Evolutionary conservation across 2,329 filamentous ascomycete species (phyloP), one percentile per base, ranked within the genome.

Genomic region (Claviceps quebecensis): DNA sequence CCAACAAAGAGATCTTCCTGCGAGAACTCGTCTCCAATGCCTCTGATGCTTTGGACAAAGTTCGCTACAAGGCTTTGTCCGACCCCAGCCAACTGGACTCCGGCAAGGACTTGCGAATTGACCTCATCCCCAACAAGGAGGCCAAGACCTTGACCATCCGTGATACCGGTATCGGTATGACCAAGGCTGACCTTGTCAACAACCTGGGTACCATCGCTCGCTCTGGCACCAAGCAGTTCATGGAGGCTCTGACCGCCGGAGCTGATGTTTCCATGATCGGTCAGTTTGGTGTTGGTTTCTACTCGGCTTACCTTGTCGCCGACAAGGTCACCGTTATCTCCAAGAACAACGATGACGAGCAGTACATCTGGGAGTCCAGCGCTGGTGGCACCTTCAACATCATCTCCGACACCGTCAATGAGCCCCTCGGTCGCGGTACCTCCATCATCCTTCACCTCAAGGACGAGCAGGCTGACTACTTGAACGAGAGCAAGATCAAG

Each of bases 261-360:
- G 93, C 93, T 69, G 93, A 98, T 74, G 93, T 98, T 62, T 97
- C 93, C 75, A 97, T 98, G 93, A 98, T 98, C 71, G 93, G 93
- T 68, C 93, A 98, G 78, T 98, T 98, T 72, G 93, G 93, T 94
- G 93, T 98, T 65, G 93, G 93, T 86, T 98, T 98, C 87, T 98
- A 98, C 84, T 97, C 93, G 56, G 93, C 93, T 68, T 98, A 98
- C 82, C 89, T 98, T 55, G 93, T 98, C 62, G 93, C 93, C 70
- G 93, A 98, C 80, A 83, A 83, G 65, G 93, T 98, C 63, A 89
- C 84, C 61, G 90, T 98, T 69, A 67, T 95, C 72, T 97, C 93
- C 66, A 98, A 97, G 83, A 79, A 96, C 87, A 98, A 98, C 70
- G 93, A 98, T 74, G 93, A 98, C 67, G 93, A 98, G 81, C 93